Conservation (phyloP, 305 asterid genomes). For the Solanum hybrid region DNA sequence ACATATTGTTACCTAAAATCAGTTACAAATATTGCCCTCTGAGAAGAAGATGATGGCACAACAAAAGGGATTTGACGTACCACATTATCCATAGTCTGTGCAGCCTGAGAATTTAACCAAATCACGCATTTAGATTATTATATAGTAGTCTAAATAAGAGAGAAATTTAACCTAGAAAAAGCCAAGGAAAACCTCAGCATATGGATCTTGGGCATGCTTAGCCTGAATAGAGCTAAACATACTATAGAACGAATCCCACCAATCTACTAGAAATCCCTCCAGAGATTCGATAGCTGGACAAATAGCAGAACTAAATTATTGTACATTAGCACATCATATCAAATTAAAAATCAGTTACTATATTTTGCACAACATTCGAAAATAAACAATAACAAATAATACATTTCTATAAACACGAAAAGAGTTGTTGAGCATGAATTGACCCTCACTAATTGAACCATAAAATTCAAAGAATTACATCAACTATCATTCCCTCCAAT, state of each 20-base stretch:
- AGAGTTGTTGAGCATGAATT: background rate
- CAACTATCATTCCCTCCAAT: background rate
- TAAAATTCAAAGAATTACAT: background rate
- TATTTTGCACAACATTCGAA: background rate
- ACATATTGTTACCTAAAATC: slow-evolving; percentile 8
- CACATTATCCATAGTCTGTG: background rate
- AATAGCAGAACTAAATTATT: background rate
- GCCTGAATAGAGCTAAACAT: background rate
- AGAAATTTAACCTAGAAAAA: background rate
- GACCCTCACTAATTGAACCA: background rate
- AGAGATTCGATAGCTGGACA: background rate
- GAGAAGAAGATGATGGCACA: background rate
- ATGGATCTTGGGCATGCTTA: background rate
- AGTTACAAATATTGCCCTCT: slow-evolving; percentile 10
- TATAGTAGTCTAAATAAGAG: background rate
- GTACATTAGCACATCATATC: background rate
- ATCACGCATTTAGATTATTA: background rate
- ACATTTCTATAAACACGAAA: background rate
- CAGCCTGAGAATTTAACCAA: background rate
- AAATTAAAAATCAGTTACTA: background rate
- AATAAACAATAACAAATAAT: background rate
- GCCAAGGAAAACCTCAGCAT: background rate
- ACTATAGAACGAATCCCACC: background rate
- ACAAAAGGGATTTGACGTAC: background rate
- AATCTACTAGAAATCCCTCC: background rate